Base-by-base conservation (phyloP, 768 basidiomycete species). In the Collybia mongolica region DNA sequence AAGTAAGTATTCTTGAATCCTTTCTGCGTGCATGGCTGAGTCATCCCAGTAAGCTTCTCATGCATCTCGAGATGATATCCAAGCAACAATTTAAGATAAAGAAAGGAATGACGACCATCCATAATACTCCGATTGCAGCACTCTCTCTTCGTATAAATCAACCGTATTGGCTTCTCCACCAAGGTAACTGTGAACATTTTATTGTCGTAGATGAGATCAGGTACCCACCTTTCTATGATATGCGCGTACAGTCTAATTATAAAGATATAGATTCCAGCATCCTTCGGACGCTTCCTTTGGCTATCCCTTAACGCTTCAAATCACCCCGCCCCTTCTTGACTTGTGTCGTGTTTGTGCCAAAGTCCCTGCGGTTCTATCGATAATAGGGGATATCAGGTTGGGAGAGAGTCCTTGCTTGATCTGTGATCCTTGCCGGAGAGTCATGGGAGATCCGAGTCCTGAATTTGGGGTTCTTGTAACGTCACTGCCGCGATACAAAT, bases 151-250 rank as follows among this genome's bases (percentile, higher is more conserved):
- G 84, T 26, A 64, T 90, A 32, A 79, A 88, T 56, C 76, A 86
- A 58, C 92, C 92, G 0, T 93, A 93, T 56, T 90, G 87, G 83
- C 69, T 93, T 48, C 70, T 92, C 15, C 91, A 93, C 59, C 77
- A 79, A 47, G 91, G 90, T 28, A 86, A 81, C 57, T 93, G 91
- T 60, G 89, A 92, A 57, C 91, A 93, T 60, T 88, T 84, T 62
- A 56, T 91, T 18, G 77, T 86, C 18, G 54, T 93, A 35, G 83
- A 90, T 52, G 78, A 87, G 54, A 84, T 93, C 53, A 77, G 92
- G 91, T 81, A 57, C 65, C 48, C 26, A 22, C 24, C 45, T 20
- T 49, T 28, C 19, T 15, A 3, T 39, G 7, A 26, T 15, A 7
- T 44, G 49, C 37, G 35, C 22, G 57, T 22, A 37, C 11, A 9